Conservation (phyloP, 2,329 filamentous ascomycete species). For the Calonectria leucothoes region DNA sequence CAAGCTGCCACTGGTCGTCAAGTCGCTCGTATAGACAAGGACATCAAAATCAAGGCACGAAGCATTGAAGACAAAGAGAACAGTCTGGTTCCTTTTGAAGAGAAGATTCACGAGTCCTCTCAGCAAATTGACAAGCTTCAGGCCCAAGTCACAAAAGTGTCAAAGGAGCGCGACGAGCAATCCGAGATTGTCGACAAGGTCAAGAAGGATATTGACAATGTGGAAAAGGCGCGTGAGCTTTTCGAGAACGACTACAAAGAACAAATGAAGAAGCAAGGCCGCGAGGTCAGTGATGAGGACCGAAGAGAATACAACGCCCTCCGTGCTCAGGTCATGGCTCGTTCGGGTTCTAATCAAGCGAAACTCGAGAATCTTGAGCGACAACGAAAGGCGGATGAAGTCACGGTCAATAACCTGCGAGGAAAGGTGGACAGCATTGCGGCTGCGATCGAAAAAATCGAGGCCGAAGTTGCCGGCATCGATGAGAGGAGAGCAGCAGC, state of each 20-base stretch:
- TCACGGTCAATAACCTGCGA: slow-evolving; percentile 88
- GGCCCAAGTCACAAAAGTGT: slow-evolving; percentile 75
- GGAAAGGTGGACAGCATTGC: slow-evolving; percentile 86
- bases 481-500: slow-evolving; percentile 74
- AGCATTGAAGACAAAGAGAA: slow-evolving; percentile 89
- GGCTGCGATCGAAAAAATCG: slow-evolving; percentile 78
- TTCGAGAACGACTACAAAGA: slow-evolving; percentile 92
- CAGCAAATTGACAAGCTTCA: slow-evolving; percentile 77
- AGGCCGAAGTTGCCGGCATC: slow-evolving; percentile 76
- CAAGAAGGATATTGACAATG: slow-evolving; percentile 81
- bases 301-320: slow-evolving; percentile 90
- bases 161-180: slow-evolving; percentile 82
- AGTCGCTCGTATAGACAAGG: slow-evolving; percentile 83
- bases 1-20: slow-evolving; percentile 82
- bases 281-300: slow-evolving; percentile 86
- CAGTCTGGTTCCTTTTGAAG: slow-evolving; percentile 86
- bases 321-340: slow-evolving; percentile 85
- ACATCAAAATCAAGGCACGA: slow-evolving; percentile 87
- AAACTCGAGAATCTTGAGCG: slow-evolving; percentile 88
- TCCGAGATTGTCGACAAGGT: slow-evolving; percentile 75
- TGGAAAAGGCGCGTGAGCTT: slow-evolving; percentile 89
- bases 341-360: slow-evolving; percentile 82
- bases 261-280: slow-evolving; percentile 86
- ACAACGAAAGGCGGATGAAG: slow-evolving; percentile 90
- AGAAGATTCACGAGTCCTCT: slow-evolving; percentile 86